Evolutionary conservation across 2,329 filamentous ascomycete species (phyloP).

Genomic region (Cordyceps javanica): DNA sequence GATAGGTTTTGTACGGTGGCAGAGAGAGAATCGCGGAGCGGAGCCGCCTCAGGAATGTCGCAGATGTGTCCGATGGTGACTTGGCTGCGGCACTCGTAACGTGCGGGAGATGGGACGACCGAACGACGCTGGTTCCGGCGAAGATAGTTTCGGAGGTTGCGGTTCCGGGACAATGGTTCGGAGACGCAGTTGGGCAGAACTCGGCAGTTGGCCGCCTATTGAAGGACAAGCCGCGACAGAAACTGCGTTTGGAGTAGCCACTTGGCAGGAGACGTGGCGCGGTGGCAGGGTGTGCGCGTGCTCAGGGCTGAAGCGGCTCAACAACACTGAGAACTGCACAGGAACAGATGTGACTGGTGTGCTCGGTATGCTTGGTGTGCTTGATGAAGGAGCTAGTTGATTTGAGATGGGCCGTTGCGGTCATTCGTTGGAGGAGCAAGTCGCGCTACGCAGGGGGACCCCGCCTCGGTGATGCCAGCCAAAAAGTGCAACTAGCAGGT

Average conservation of each 20-base stretch:
- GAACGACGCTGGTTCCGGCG: not conserved
- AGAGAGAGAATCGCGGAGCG: conserved; percentile 1
- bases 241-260: not conserved
- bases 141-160: not conserved
- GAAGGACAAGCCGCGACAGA: not conserved
- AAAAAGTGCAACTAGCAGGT: not conserved
- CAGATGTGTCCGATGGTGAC: conserved; percentile 9
- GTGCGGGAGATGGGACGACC: not conserved
- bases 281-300: not conserved
- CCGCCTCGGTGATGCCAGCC: not conserved
- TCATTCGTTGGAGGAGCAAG: not conserved
- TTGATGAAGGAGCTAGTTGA: not conserved
- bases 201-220: not conserved
- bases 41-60: conserved; percentile 12
- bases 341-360: not conserved
- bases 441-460: not conserved
- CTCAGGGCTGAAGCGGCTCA: not conserved
- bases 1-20: not conserved
- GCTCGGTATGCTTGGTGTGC: not conserved
- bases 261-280: not conserved
- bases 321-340: not conserved
- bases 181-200: not conserved
- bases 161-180: not conserved
- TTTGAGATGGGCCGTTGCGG: conserved; percentile 3
- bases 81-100: not conserved